A percentile compares a stretch with the other conserved stretches of the same genome.
Evolutionary conservation across 176 grass and related monocot species (phyloP).

Genomic region (Oryza glumipatula): DNA sequence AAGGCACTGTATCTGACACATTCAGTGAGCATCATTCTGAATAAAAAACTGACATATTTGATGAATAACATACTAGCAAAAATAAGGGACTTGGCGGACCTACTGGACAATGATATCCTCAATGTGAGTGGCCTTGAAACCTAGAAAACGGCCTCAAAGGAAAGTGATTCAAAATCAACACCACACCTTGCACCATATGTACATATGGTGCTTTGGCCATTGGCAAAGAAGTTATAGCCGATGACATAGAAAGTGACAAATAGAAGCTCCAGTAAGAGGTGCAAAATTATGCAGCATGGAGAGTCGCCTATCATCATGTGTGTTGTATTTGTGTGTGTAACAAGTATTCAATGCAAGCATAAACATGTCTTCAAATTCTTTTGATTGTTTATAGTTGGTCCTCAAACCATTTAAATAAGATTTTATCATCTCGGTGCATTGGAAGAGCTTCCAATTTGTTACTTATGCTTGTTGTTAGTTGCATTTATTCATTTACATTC

Average conservation of each 20-base stretch:
- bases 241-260: neutral
- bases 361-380: neutral
- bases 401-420: neutral
- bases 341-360: neutral
- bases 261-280: neutral
- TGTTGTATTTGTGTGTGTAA: neutral
- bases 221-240: neutral
- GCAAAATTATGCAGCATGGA: neutral
- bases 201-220: neutral
- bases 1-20: too few species aligned
- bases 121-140: too few species aligned
- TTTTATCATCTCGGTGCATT: neutral
- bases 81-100: too few species aligned
- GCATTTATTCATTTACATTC: neutral
- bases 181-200: neutral
- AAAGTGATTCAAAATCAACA: neutral
- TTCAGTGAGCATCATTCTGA: too few species aligned
- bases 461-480: neutral
- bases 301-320: neutral
- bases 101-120: too few species aligned
- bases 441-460: neutral
- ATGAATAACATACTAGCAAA: too few species aligned
- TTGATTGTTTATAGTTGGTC: too few species aligned
- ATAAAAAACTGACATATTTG: too few species aligned
- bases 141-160: neutral